These are phyloP conservation scores for Fragilaria crotonensis DNA, from an alignment of 108 stramenopile species.

Conservation along the genomic window DNA sequence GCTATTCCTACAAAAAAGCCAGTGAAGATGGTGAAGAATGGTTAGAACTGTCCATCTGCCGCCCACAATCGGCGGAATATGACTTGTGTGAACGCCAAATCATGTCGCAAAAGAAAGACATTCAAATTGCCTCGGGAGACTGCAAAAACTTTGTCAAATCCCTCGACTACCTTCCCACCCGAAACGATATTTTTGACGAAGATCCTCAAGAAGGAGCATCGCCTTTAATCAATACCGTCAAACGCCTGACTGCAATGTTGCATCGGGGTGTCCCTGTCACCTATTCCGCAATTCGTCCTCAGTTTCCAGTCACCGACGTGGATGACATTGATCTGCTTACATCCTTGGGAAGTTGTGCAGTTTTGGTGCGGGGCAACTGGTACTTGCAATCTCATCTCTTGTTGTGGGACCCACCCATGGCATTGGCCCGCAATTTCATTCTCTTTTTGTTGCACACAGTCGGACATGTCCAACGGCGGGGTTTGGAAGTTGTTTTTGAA, in stretches of 20 bases:
- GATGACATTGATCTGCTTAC: conserved; percentile 39
- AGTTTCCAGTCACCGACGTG: conserved; percentile 28
- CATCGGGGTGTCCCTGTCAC: conserved; percentile 65
- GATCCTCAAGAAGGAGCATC: conserved; percentile 4
- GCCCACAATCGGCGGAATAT: neutral
- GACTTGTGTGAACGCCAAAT: neutral
- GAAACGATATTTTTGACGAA: too few species aligned
- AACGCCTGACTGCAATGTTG: conserved; percentile 42
- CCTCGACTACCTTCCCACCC: conserved; percentile 9
- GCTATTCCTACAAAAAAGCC: conserved; percentile 75
- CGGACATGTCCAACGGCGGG: conserved; percentile 49
- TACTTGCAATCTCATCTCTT: conserved; percentile 52
- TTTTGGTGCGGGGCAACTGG: conserved; percentile 78
- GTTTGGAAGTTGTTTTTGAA: conserved; percentile 41
- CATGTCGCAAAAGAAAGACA: neutral
- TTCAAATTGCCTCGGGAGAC: neutral
- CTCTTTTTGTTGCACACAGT: conserved; percentile 61
- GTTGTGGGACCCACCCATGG: conserved; percentile 19
- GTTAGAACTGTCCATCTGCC: conserved; percentile 38
- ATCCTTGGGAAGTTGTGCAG: conserved; percentile 63
- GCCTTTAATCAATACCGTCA: conserved; percentile 2
- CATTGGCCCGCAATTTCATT: conserved; percentile 62
- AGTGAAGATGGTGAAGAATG: conserved; percentile 83
- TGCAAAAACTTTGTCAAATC: neutral
- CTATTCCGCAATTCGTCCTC: conserved; percentile 51